phyloP scores from a whole-genome alignment of 2,329 filamentous ascomycete species.

The Pseudopithomyces maydicus region DNA sequence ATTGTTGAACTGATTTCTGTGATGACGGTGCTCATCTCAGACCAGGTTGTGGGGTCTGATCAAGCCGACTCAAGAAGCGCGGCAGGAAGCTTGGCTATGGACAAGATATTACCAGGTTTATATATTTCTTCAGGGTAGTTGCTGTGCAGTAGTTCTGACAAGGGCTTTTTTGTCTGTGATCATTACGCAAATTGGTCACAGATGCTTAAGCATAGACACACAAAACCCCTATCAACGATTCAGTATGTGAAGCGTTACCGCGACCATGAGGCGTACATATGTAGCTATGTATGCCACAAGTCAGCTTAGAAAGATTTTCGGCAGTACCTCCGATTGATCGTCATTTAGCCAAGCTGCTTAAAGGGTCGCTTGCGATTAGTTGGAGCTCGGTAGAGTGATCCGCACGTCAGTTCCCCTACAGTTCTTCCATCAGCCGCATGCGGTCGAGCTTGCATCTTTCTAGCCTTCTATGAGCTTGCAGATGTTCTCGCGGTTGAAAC shows the following conservation, averaged over 20 bases:
- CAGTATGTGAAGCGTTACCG: not conserved
- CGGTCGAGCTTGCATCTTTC: not conserved
- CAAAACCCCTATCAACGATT: not conserved
- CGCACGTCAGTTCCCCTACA: not conserved
- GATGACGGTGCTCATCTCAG: not conserved
- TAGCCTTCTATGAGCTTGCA: not conserved
- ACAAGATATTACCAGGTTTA: not conserved
- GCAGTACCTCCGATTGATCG: slow-evolving; percentile 1
- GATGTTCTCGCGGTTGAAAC: not conserved
- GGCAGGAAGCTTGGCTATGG: not conserved
- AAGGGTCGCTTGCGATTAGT: not conserved
- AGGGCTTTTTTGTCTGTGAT: not conserved
- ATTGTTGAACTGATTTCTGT: not conserved
- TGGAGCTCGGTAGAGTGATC: not conserved
- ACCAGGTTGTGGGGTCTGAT: not conserved
- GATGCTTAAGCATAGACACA: not conserved
- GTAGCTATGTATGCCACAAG: not conserved
- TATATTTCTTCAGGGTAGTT: not conserved
- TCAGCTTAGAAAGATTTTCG: not conserved
- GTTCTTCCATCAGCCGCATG: not conserved
- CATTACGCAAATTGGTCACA: not conserved
- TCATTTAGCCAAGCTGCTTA: slow-evolving; percentile 3
- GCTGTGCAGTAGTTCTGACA: not conserved
- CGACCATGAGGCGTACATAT: not conserved
- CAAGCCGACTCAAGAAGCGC: not conserved